Evolutionary conservation across 495 filamentous ascomycete genomes (phyloP).

Genomic region (Coniosporium apollinis): DNA sequence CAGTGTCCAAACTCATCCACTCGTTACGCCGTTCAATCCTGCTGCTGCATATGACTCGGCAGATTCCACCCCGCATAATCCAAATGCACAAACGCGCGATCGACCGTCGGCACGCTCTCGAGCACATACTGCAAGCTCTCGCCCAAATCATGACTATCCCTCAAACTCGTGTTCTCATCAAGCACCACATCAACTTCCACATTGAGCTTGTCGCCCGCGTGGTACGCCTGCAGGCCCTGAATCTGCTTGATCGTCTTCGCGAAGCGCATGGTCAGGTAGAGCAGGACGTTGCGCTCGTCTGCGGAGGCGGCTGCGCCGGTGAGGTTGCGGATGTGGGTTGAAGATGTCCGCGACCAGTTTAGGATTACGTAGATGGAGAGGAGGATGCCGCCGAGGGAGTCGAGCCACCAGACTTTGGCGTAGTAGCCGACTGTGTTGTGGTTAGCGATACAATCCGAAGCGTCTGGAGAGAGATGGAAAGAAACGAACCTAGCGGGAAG

Average conservation of each 20-base stretch:
- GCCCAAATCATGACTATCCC: constrained; percentile 77
- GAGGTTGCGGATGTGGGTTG: constrained; percentile 66
- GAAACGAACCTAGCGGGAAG: constrained; percentile 48
- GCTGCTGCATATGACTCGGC: constrained; percentile 73
- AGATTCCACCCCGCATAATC: constrained; percentile 73
- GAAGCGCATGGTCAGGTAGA: constrained; percentile 91
- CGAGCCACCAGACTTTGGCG: constrained; percentile 66
- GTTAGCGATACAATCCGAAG: too few species aligned
- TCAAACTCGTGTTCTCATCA: constrained; percentile 57
- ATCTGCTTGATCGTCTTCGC: constrained; percentile 78
- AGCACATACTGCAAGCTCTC: constrained; percentile 84
- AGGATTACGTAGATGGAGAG: constrained; percentile 69
- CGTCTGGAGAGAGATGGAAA: too few species aligned
- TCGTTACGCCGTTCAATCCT: constrained; percentile 18
- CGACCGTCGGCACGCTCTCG: constrained; percentile 57
- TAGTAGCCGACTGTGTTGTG: constrained; percentile 57
- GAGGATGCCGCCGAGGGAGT: constrained; percentile 66
- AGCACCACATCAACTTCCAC: constrained; percentile 75
- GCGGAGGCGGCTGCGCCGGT: constrained; percentile 66
- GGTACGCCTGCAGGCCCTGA: constrained; percentile 76
- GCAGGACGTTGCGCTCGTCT: constrained; percentile 65
- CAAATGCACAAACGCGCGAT: constrained; percentile 57
- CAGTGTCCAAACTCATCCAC: neutral
- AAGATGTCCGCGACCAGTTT: constrained; percentile 65
- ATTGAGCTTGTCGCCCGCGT: constrained; percentile 76